A percentile compares a stretch with the other conserved stretches of the same genome.
Conservation (phyloP, 2,329 filamentous ascomycete genomes). For the Aspergillus pseudoterreus region DNA sequence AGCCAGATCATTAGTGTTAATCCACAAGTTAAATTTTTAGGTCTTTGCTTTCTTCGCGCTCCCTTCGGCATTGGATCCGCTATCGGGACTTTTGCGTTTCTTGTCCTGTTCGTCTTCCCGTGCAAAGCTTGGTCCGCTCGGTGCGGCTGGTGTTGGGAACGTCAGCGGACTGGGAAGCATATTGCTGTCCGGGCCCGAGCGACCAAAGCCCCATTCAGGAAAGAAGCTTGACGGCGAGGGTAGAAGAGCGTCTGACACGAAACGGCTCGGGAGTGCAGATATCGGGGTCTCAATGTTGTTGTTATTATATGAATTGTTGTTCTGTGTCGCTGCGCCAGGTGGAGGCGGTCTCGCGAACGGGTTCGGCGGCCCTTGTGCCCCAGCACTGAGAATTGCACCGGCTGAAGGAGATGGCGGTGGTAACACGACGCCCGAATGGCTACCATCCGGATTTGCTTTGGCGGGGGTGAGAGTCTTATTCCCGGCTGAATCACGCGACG, state of each 20-base stretch:
- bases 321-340: conserved; percentile 47
- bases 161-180: conserved; percentile 89
- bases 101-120: conserved; percentile 43
- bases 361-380: conserved; percentile 88
- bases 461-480: conserved; percentile 58
- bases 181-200: conserved; percentile 65
- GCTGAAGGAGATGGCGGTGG: conserved; percentile 91
- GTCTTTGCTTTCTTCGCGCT: conserved; percentile 39
- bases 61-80: conserved; percentile 28
- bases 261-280: conserved; percentile 88
- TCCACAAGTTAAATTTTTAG: conserved; percentile 13
- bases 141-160: conserved; percentile 72
- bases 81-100: conserved; percentile 44
- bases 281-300: conserved; percentile 69
- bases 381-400: conserved; percentile 79
- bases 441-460: conserved; percentile 50
- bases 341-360: conserved; percentile 87
- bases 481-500: conserved; percentile 58
- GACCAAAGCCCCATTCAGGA: conserved; percentile 76
- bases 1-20: conserved; percentile 5
- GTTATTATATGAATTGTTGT: conserved; percentile 40
- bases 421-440: conserved; percentile 70
- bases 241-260: conserved; percentile 81
- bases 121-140: conserved; percentile 37
- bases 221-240: conserved; percentile 93